Base-by-base conservation (phyloP, 1,284 basidiomycete species). In the Afroboletus lepidellus region DNA sequence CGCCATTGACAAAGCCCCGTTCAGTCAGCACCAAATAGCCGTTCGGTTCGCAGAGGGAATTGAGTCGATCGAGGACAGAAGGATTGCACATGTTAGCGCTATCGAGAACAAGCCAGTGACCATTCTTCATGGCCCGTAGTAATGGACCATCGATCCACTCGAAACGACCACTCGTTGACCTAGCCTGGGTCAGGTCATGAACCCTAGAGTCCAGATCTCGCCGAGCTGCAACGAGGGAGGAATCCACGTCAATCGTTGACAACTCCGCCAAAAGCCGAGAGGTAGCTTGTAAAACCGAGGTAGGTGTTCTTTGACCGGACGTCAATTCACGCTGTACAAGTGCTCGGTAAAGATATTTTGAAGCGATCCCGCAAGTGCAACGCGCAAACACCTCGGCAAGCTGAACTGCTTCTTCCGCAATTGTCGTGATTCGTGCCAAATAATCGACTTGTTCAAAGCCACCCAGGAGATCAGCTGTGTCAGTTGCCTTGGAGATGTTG, bases 91-190 rank as follows among this genome's bases (percentile, higher is more conserved):
- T 77, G 67, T 99, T 99, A 47, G 97, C 95, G 56, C 89, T 89
- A 59, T 98, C 93, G 49, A 99, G 79, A 41, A 98, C 76, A 45
- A 98, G 75, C 95, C 97, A 98, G 59, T 87, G 78, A 1, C 98
- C 97, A 21, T 79, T 73, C 66, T 87, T 89, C 76, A 99, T 84
- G 1, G 97, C 94, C 41, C 78, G 79, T 25, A 98, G 78, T 18
- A 99, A 77, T n/a, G 94, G 92, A 1, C 97, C 97, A 66, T 99
- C 96, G 11, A 94, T 79, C 97, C 98, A 99, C 62, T 92, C 90
- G 66, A 99, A 98, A 16, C 83, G 80, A 18, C 88, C 86, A 23
- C 60, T 62, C 13, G 65, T 59, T 15, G 54, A 56, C 24, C 55
- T 45, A 18, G 41, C 37, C 29, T 60, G 50, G 13, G 50, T 45